Evolutionary conservation across 164 flowering plant species (phyloP).

Genomic region (Tetracentron sinense): DNA sequence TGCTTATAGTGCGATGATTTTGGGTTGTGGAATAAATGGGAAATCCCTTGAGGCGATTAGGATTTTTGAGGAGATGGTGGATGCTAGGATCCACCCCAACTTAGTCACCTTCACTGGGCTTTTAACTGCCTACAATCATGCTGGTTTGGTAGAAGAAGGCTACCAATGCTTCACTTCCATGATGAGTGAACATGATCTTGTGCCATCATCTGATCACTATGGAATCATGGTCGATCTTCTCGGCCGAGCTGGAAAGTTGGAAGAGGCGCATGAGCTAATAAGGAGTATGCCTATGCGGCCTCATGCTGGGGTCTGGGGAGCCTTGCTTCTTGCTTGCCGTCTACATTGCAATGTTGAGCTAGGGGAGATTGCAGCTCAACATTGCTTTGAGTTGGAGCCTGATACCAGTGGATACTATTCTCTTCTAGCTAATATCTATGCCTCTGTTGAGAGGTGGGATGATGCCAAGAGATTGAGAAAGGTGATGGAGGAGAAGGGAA

Average conservation of each 20-base stretch:
- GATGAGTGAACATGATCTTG: slow-evolving; percentile 24
- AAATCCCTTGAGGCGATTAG: slow-evolving; percentile 23
- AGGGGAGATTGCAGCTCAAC: slow-evolving; percentile 37
- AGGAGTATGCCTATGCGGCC: slow-evolving; percentile 36
- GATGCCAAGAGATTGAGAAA: slow-evolving; percentile 25
- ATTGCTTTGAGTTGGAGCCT: slow-evolving; percentile 32
- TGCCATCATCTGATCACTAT: slow-evolving; percentile 33
- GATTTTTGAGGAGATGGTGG: slow-evolving; percentile 30
- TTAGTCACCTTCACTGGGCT: slow-evolving; percentile 28
- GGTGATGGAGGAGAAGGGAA: slow-evolving; percentile 17
- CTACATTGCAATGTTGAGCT: slow-evolving; percentile 32
- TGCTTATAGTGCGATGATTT: slow-evolving; percentile 39
- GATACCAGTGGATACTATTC: slow-evolving; percentile 26
- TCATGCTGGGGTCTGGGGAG: slow-evolving; percentile 44
- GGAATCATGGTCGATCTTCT: slow-evolving; percentile 42
- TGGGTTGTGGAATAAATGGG: slow-evolving; percentile 34
- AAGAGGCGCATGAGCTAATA: slow-evolving; percentile 34
- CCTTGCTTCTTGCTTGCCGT: slow-evolving; percentile 34
- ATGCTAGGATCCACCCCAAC: slow-evolving; percentile 27
- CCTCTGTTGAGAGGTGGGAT: slow-evolving; percentile 31
- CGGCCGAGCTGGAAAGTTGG: slow-evolving; percentile 34
- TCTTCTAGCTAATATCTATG: slow-evolving; percentile 33
- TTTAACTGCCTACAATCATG: slow-evolving; percentile 32
- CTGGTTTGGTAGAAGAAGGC: slow-evolving; percentile 40
- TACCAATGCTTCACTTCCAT: slow-evolving; percentile 33